phyloP scores from a whole-genome alignment of 2,329 filamentous ascomycete genomes.

The Paracamarosporium sp. region DNA sequence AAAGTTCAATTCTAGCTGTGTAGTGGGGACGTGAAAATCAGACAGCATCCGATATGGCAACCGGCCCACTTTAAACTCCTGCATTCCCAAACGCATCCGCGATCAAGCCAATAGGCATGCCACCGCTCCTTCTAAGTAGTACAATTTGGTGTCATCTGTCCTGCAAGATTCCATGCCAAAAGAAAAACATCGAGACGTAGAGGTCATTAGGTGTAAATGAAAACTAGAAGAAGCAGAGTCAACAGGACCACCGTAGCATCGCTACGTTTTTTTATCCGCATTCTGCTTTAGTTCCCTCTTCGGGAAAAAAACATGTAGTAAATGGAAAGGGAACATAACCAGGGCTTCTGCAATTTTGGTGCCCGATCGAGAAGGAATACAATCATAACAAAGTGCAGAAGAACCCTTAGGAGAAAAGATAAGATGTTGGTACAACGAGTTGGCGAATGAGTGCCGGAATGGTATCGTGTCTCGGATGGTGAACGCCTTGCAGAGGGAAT shows the following conservation, averaged over 20 bases:
- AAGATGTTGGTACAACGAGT: constrained; percentile 37
- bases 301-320: constrained; percentile 1
- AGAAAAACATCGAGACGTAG: background rate
- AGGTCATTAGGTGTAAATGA: constrained; percentile 4
- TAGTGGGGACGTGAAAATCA: background rate
- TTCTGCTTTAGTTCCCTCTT: constrained; percentile 1
- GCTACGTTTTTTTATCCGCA: constrained; percentile 26
- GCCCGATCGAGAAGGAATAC: constrained; percentile 12
- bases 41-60: background rate
- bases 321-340: background rate
- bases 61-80: background rate
- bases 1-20: constrained; percentile 19
- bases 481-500: constrained; percentile 27
- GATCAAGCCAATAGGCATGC: constrained; percentile 10
- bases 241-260: constrained; percentile 30
- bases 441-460: constrained; percentile 43
- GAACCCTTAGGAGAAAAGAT: constrained; percentile 3
- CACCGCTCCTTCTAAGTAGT: constrained; percentile 20
- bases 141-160: constrained; percentile 35
- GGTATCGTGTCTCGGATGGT: constrained; percentile 33
- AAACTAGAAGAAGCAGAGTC: constrained; percentile 19
- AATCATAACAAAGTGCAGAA: constrained; percentile 10
- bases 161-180: constrained; percentile 17
- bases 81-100: constrained; percentile 4
- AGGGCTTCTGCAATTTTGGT: constrained; percentile 22